Evolutionary conservation across 1,284 basidiomycete species (phyloP).

Genomic region (Tetrapyrgos nigripes): DNA sequence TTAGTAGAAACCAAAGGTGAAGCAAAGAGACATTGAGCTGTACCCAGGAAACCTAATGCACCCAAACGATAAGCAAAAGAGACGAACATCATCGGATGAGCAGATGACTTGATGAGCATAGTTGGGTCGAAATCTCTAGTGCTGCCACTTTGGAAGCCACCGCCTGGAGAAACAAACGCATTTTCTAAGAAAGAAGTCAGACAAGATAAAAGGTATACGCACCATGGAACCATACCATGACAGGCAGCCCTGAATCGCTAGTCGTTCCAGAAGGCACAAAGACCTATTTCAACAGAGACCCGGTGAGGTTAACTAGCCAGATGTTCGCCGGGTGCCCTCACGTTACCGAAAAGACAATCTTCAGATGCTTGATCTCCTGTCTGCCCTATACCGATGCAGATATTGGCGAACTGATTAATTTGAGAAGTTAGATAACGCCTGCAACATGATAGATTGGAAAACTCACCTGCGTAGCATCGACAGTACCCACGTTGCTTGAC

Average conservation of each 20-base stretch:
- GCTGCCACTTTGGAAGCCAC: constrained; percentile 43
- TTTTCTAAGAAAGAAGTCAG: no score
- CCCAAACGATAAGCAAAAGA: constrained; percentile 49
- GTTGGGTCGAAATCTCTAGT: constrained; percentile 35
- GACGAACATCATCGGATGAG: constrained; percentile 44
- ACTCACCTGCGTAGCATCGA: constrained; percentile 41
- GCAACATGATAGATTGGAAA: not conserved
- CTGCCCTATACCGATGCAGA: not conserved
- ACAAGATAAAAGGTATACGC: constrained; percentile 11
- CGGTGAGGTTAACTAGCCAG: not conserved
- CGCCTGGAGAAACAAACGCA: constrained; percentile 31
- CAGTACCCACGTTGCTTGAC: constrained; percentile 37
- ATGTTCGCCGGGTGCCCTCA: constrained; percentile 17
- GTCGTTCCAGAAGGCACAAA: constrained; percentile 34
- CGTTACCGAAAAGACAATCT: constrained; percentile 50
- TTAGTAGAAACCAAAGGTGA: not conserved
- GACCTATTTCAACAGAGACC: constrained; percentile 28
- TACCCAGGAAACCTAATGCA: constrained; percentile 47
- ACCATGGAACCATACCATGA: constrained; percentile 47
- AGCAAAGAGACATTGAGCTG: not conserved
- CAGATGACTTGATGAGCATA: constrained; percentile 31
- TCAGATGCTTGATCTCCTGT: constrained; percentile 36
- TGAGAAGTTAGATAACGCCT: no score
- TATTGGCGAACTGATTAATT: not conserved
- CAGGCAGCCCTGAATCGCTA: constrained; percentile 32